These are phyloP conservation scores for Citeromyces hawaiiensis DNA, from an alignment of 1,139 yeast species.

Conservation along the genomic window DNA sequence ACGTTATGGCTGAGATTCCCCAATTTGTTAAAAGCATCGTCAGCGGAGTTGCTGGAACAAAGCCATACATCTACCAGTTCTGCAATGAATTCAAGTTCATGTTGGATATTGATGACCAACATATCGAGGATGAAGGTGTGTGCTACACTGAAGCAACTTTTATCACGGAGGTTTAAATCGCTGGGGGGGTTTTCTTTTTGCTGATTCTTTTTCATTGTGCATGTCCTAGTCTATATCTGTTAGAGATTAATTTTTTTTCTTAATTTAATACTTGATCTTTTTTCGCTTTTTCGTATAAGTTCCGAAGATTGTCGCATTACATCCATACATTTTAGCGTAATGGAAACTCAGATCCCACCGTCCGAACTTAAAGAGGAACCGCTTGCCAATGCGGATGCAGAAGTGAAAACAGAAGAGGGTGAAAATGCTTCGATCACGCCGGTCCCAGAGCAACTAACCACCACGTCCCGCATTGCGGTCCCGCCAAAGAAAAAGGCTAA, in stretches of 20 bases:
- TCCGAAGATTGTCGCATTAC: too few relatives aligned
- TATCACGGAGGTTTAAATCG: constrained; percentile 24
- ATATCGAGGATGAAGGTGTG: constrained; percentile 43
- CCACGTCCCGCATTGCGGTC: too few relatives aligned
- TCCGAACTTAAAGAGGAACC: too few relatives aligned
- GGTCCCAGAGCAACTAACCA: too few relatives aligned
- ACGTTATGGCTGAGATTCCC: constrained; percentile 96
- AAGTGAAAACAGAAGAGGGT: too few relatives aligned
- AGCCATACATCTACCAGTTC: constrained; percentile 90
- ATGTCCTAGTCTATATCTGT: not conserved
- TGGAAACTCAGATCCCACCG: too few relatives aligned
- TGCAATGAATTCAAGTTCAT: constrained; percentile 35
- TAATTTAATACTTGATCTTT: not conserved
- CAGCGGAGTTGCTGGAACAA: constrained; percentile 89
- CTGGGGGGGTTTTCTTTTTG: too few relatives aligned
- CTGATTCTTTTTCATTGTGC: too few relatives aligned
- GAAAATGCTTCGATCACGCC: too few relatives aligned
- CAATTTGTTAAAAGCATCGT: constrained; percentile 87
- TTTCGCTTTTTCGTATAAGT: too few relatives aligned
- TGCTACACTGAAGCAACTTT: constrained; percentile 82
- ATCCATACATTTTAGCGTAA: too few relatives aligned
- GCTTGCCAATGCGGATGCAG: too few relatives aligned
- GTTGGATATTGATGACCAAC: constrained; percentile 19
- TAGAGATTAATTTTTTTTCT: constrained; percentile 1
- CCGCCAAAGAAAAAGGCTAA: not conserved